Evolutionary conservation across 768 basidiomycete species (phyloP), one percentile per base, ranked within the genome.

Genomic region (Pleurotus eryngii): DNA sequence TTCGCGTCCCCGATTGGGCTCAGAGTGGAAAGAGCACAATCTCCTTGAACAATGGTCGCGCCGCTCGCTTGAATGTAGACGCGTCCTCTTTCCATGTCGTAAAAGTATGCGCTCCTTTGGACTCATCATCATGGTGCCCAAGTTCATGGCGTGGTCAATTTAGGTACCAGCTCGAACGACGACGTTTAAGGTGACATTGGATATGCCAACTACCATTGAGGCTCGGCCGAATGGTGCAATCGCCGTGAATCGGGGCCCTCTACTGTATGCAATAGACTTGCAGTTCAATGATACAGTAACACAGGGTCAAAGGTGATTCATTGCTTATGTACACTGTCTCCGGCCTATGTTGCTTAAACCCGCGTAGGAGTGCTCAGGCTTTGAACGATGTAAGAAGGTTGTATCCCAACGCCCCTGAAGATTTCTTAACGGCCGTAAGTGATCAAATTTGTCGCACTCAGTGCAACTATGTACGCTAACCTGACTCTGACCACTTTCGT

Each of bases 1-100:
- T 77, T 38, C 72, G 75, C 20, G 61, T 77, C 2, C 75, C 73
- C 1, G 67, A 63, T 4, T 77, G 73, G 72, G 76, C 76, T 2
- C 68, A 73, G 58, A 73, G 66, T 38, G 59, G 60, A 24, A 56
- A 62, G 15, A 76, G 72, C 59, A 74, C 72, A 7, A 70, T 76
- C 15, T 59, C 66, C 4, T 66, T 77, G 20, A 72, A 72, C 39
- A 61, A 60, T 0, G 66, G 57, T 5, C 62, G 64, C 40, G 55
- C 68, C 1, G 42, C 57, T 1, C 35, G 58, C 0, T 49, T 76
- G 11, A 61, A 64, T 7, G 64, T 68, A 0, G 67, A 75, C 49
- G 46, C 63, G 6, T 59, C 65, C 3, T 73, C 72, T 11, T 63
- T 76, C 17, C 73, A 77, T 24, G 64, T 62, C 4, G 61, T 74